A percentile compares a stretch with the other conserved stretches of the same genome.
These are phyloP conservation scores for Xylariaceae sp. DNA, from an alignment of 2,329 filamentous ascomycete species.

Conservation along the genomic window DNA sequence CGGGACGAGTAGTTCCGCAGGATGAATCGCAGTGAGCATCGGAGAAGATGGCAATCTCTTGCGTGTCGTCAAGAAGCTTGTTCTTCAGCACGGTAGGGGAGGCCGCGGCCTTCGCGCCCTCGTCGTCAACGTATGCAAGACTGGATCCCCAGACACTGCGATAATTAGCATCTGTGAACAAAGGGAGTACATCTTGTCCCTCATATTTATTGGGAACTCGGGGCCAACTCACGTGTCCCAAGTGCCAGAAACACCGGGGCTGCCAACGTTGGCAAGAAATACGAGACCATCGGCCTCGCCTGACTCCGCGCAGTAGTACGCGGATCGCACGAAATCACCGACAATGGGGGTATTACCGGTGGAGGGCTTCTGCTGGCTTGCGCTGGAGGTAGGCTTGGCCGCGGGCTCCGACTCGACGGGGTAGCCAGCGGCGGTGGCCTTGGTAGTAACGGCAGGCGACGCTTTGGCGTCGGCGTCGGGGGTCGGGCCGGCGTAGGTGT, in stretches of 20 bases:
- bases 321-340: conserved; percentile 40
- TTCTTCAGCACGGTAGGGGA: conserved; percentile 40
- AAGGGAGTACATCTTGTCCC: neutral
- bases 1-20: conserved; percentile 44
- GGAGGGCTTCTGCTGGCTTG: neutral
- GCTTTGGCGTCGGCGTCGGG: conserved; percentile 19
- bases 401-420: conserved; percentile 5
- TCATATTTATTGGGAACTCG: neutral
- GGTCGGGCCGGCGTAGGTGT: conserved; percentile 46
- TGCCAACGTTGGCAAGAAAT: conserved; percentile 48
- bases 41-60: conserved; percentile 46
- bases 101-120: conserved; percentile 38
- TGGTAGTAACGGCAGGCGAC: conserved; percentile 18
- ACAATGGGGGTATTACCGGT: conserved; percentile 16
- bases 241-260: conserved; percentile 38
- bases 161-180: conserved; percentile 8
- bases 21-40: conserved; percentile 38
- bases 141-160: conserved; percentile 43
- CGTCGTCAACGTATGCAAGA: conserved; percentile 43
- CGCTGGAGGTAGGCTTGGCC: conserved; percentile 6
- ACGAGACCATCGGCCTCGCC: conserved; percentile 42
- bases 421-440: conserved; percentile 9
- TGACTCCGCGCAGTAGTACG: conserved; percentile 43
- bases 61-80: conserved; percentile 39
- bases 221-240: conserved; percentile 41